Percentiles rank a stretch among this genome's conserved stretches.
phyloP scores from a whole-genome alignment of 768 basidiomycete genomes.

The Russula vinacea region DNA sequence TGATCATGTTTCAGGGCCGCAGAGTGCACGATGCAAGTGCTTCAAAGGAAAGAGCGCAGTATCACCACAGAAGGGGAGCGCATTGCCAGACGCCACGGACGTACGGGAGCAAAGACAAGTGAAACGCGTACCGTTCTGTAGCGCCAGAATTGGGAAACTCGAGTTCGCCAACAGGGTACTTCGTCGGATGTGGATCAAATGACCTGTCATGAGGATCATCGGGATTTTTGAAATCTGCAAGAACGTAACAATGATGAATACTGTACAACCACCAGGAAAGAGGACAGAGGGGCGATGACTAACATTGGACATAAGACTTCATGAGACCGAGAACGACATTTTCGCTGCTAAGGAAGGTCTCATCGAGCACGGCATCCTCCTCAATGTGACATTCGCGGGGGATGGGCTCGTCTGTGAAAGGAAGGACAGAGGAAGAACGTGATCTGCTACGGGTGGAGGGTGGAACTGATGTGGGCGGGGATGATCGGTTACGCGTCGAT shows the following conservation, averaged over 20 bases:
- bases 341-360: slow-evolving; percentile 59
- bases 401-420: slow-evolving; percentile 40
- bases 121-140: slow-evolving; percentile 55
- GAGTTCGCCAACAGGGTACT: slow-evolving; percentile 65
- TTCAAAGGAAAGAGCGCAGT: neutral
- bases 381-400: slow-evolving; percentile 50
- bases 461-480: slow-evolving; percentile 31
- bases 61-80: neutral
- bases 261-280: neutral
- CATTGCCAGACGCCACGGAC: slow-evolving; percentile 25
- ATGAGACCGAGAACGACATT: slow-evolving; percentile 58
- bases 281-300: slow-evolving; percentile 33
- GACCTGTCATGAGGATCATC: slow-evolving; percentile 57
- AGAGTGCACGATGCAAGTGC: neutral
- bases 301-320: slow-evolving; percentile 69
- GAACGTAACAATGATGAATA: neutral
- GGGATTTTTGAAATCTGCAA: slow-evolving; percentile 66
- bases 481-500: slow-evolving; percentile 32
- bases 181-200: slow-evolving; percentile 57
- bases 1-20: neutral
- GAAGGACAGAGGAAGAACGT: slow-evolving; percentile 58
- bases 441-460: slow-evolving; percentile 47
- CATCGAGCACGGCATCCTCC: slow-evolving; percentile 52
- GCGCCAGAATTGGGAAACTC: slow-evolving; percentile 76
- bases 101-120: neutral